These are phyloP conservation scores for Talaromyces liani DNA, from an alignment of 495 filamentous ascomycete genomes.

Conservation along the genomic window DNA sequence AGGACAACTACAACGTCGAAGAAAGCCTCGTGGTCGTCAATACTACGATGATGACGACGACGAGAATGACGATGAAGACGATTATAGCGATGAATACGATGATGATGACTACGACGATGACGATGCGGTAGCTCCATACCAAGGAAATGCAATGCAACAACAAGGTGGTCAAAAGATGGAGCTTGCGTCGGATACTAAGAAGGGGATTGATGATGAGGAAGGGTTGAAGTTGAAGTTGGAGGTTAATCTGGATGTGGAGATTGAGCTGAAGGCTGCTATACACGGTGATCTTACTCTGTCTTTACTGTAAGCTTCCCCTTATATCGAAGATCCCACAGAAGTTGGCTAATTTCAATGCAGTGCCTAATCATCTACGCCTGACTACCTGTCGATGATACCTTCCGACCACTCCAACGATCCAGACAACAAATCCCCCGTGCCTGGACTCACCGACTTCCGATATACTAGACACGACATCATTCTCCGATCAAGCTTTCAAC, in stretches of 20 bases:
- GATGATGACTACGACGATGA: conserved; percentile 16
- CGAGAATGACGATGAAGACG: conserved; percentile 18
- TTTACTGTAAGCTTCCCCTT: conserved; percentile 57
- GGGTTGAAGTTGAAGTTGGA: conserved; percentile 69
- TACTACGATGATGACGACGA: conserved; percentile 46
- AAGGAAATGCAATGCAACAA: conserved; percentile 36
- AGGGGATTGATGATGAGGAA: conserved; percentile 32
- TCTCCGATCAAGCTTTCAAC: not conserved
- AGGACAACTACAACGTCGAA: conserved; percentile 1
- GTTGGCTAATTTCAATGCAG: not conserved
- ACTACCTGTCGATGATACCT: not conserved
- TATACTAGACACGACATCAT: not conserved
- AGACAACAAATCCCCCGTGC: not conserved
- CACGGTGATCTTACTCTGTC: conserved; percentile 81
- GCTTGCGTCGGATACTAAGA: conserved; percentile 20
- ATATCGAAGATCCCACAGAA: no score
- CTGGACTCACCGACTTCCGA: not conserved
- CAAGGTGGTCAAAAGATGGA: conserved; percentile 25
- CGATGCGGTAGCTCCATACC: conserved; percentile 39
- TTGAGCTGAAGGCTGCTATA: conserved; percentile 83
- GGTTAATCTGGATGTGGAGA: conserved; percentile 80
- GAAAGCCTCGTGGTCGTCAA: conserved; percentile 15
- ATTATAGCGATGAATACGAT: conserved; percentile 19
- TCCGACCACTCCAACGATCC: not conserved
- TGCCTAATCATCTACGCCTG: not conserved